These are phyloP conservation scores for Colletotrichum filicis DNA, from an alignment of 2,329 filamentous ascomycete genomes.

Conservation along the genomic window DNA sequence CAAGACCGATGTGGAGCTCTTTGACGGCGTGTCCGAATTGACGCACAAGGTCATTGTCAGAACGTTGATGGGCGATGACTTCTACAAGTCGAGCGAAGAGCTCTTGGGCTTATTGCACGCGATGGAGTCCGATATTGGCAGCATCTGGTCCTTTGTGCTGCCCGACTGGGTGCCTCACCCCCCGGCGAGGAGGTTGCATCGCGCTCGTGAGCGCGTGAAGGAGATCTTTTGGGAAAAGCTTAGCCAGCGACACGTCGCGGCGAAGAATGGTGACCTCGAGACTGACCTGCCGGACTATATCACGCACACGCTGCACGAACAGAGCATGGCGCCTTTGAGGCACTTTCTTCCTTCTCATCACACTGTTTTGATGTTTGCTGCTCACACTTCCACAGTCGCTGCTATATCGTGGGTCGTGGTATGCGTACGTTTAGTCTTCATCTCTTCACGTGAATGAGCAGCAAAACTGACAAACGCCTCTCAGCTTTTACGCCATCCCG, in stretches of 20 bases:
- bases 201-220: constrained; percentile 32
- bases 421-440: constrained; percentile 24
- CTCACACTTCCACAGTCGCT: constrained; percentile 35
- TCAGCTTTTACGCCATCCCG: constrained; percentile 36
- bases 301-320: constrained; percentile 35
- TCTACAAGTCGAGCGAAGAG: constrained; percentile 31
- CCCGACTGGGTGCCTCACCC: constrained; percentile 35
- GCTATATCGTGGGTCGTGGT: constrained; percentile 35
- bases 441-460: not conserved
- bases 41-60: constrained; percentile 33
- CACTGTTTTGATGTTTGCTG: constrained; percentile 36
- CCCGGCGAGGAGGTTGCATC: constrained; percentile 22
- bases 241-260: constrained; percentile 15
- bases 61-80: constrained; percentile 37
- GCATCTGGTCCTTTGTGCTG: constrained; percentile 24
- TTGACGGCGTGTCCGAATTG: constrained; percentile 29
- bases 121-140: constrained; percentile 34
- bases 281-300: constrained; percentile 35
- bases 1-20: constrained; percentile 18
- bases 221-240: constrained; percentile 36
- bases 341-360: constrained; percentile 31
- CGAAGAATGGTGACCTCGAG: constrained; percentile 17
- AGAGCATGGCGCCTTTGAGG: constrained; percentile 27
- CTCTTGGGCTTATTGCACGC: constrained; percentile 30
- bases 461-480: not conserved